A percentile compares a stretch with the other conserved stretches of the same genome.
phyloP scores from a whole-genome alignment of 768 basidiomycete genomes.

The Amanita pallidorosea region DNA sequence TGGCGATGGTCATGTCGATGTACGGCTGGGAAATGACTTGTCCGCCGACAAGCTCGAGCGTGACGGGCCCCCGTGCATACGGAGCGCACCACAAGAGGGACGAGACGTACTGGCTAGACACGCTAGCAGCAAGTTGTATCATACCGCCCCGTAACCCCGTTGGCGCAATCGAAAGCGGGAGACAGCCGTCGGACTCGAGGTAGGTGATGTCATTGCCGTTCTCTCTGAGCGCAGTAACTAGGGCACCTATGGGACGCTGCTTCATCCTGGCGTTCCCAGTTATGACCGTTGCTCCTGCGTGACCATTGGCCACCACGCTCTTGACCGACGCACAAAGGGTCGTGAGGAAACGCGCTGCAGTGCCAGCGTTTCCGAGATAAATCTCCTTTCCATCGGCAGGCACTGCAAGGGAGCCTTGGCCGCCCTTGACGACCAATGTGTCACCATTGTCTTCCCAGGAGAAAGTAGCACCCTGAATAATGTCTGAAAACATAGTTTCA shows the following conservation, averaged over 20 bases:
- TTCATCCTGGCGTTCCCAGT: conserved; percentile 99
- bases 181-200: conserved; percentile 71
- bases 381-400: conserved; percentile 78
- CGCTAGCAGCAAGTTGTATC: conserved; percentile 84
- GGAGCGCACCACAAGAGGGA: conserved; percentile 95
- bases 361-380: conserved; percentile 96
- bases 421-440: conserved; percentile 86
- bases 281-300: conserved; percentile 56
- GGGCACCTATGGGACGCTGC: conserved; percentile 91
- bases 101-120: conserved; percentile 97
- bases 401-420: conserved; percentile 65
- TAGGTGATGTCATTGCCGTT: conserved; percentile 78
- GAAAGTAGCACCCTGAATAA: conserved; percentile 73
- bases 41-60: conserved; percentile 84
- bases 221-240: conserved; percentile 78
- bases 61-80: conserved; percentile 76
- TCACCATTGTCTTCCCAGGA: conserved; percentile 96
- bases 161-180: conserved; percentile 80
- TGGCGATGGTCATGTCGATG: conserved; percentile 98
- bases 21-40: conserved; percentile 98
- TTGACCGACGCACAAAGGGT: conserved; percentile 90
- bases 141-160: conserved; percentile 72
- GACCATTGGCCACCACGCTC: conserved; percentile 23
- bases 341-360: conserved; percentile 94
- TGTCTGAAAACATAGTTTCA: not conserved